Evolutionary conservation across 108 stramenopile genomes (phyloP).

Genomic region (Discostella pseudostelligera): DNA sequence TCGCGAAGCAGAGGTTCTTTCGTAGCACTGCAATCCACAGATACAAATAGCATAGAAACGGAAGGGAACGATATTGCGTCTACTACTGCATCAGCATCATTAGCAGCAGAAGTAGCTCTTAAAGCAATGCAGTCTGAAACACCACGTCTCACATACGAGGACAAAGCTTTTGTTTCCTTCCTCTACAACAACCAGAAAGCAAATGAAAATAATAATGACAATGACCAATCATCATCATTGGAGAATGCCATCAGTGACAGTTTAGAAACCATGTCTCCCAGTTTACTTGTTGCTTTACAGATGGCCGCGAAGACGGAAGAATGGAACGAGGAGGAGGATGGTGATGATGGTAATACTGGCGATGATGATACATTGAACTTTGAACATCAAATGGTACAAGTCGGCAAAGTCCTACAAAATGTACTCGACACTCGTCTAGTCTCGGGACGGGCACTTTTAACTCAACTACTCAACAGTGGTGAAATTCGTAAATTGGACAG

Average conservation of each 20-base stretch:
- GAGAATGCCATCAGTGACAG: constrained; percentile 32
- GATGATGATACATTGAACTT: constrained; percentile 13
- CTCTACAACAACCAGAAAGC: constrained; percentile 18
- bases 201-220: constrained; percentile 10
- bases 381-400: constrained; percentile 34
- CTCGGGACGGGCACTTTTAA: constrained; percentile 56
- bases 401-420: constrained; percentile 51
- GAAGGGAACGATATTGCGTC: too few relatives aligned
- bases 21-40: too few relatives aligned
- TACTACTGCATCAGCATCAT: too few relatives aligned
- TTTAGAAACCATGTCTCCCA: constrained; percentile 35
- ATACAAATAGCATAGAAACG: too few relatives aligned
- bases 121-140: constrained; percentile 1
- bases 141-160: constrained; percentile 31
- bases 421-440: constrained; percentile 59
- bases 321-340: constrained; percentile 31
- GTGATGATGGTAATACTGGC: neutral
- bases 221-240: neutral
- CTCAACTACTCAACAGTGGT: constrained; percentile 61
- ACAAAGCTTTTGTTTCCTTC: constrained; percentile 23
- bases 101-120: too few relatives aligned
- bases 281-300: constrained; percentile 44
- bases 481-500: constrained; percentile 83
- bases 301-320: constrained; percentile 33
- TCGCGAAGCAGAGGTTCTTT: too few relatives aligned